Evolutionary conservation across 768 basidiomycete genomes (phyloP), one percentile per base, ranked within the genome.

Genomic region (Kwoniella botswanensis): DNA sequence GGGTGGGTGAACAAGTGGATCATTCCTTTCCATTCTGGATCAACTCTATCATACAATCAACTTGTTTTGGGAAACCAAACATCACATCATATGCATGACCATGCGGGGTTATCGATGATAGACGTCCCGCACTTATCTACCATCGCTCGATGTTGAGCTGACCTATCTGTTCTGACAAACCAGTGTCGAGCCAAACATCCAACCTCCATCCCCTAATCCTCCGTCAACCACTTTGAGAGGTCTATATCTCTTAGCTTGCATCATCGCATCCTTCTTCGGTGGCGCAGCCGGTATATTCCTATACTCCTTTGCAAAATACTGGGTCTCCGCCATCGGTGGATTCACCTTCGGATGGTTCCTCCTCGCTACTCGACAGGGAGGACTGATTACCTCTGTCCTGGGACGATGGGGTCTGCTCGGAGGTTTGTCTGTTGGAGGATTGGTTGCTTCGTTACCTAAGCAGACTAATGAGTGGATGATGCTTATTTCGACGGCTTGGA

Each of bases 381-480:
- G 94, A 41, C 84, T 96, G 71, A 92, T 98, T 76, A 86, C 85
- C 57, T 87, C 88, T 56, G 88, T 92, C 60, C 92, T 92, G 7
- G 88, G 90, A 67, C 87, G 94, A 71, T 98, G 94, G 93, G 91
- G 96, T 71, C 85, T 97, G 72, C 91, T 92, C 76, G 92, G 94
- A 68, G 91, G 94, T 90, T 88, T 89, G 82, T 89, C 87, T 60
- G 92, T 92, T 46, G 85, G 90, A 63, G 91, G 92, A 62, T 95
- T 98, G 82, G 87, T 92, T 43, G 84, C 92, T 55, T 92, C 92
- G 83, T 92, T 94, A 26, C 89, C 94, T 75, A 91, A 92, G 70
- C 92, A 89, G 87, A 86, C 93, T 74, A 93, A 95, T 83, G 92
- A 93, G 85, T 91, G 93, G 82, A 86, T 94, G 79, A 85, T 97